Evolutionary conservation across 176 grass and related monocot genomes (phyloP), one percentile per base, ranked within the genome.

Genomic region (Zea luxurians): DNA sequence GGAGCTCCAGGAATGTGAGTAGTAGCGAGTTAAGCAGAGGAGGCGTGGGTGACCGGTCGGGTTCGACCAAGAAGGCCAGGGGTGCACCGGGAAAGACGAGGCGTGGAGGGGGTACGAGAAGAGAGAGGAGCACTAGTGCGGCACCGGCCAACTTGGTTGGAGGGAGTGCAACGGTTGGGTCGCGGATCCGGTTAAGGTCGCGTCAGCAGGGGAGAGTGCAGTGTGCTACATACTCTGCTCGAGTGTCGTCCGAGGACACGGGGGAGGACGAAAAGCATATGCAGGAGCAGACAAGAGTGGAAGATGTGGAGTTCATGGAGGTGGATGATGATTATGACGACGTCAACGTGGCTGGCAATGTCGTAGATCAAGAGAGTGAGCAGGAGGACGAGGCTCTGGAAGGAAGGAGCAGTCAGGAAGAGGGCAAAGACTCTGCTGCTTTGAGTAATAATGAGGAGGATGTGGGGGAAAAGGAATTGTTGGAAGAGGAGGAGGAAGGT

Each of bases 141-240:
- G 10, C 18, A 5, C 75, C 43, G 49, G 18, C 17, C 68, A 44
- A 34, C 74, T 63, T 5, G n/a, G 2, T 16, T 15, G 61, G 27
- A 27, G 27, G 27, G 27, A 27, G 27, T 27, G 68, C 38, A 11
- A 47, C 4, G 15, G 61, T 79, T 13, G 75, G 60, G 16, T 83
- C 80, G 9, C 73, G 68, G 52, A 6, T 65, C 13, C 52, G 61
- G 37, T 78, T 75, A 52, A 62, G 75, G 3, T 34, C 62, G 13
- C 50, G 61, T 8, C 45, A 42, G 7, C 61, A 66, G 20, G 15
- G 36, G 8, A 73, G 54, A 37, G 75, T 20, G 48, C 34, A 37
- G 36, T 3, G 27, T 27, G 27, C 27, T 27, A 27, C 27, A 27
- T 27, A 54, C 53, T 20, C 16, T 68, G 70, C 62, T 49, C 43